Evolutionary conservation across 2,329 filamentous ascomycete genomes (phyloP), one percentile per base, ranked within the genome.

Genomic region (Chaetomium globosum): DNA sequence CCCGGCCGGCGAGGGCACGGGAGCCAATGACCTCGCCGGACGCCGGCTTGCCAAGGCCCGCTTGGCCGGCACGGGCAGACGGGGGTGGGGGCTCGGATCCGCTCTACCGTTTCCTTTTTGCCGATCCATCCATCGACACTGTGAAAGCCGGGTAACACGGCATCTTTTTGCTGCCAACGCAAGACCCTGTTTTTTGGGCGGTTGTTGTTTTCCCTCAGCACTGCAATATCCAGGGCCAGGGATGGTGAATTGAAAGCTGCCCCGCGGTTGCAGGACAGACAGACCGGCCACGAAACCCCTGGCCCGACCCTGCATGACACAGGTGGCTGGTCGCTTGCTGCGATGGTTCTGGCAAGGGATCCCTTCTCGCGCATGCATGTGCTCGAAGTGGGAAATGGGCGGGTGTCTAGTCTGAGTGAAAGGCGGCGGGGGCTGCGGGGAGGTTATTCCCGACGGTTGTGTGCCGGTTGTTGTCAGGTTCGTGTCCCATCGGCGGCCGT

Each of bases 71-170:
- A 16, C 13, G 59, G 33, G 33, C 33, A 36, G 33, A 36, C 33
- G 33, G 33, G 6, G 51, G 51, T 46, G 49, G 36, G 49, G 51
- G 4, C 30, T 28, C 46, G 36, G 59, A 55, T 49, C 59, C 59
- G 59, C 59, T 55, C 26, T 61, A 61, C 59, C 59, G 59, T 61
- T 61, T 61, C 26, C 5, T 9, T 30, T 28, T 28, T 55, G 59
- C 59, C 59, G 59, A 61, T 61, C 59, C 7, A 36, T 36, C 49
- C 46, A n/a, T 33, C 9, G 12, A 21, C 53, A 54, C 31, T 39
- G 59, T 23, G 19, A 39, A 8, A 7, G 4, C 23, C 59, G 59
- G 59, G 31, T 55, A 61, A 55, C 51, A 61, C 59, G 59, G 59
- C 59, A 61, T 48, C n/a, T 43, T 43, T 26, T 26, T 26, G 33